Evolutionary conservation across 805 yeast species (phyloP), one percentile per base, ranked within the genome.

Genomic region (Danielia oregonensis): DNA sequence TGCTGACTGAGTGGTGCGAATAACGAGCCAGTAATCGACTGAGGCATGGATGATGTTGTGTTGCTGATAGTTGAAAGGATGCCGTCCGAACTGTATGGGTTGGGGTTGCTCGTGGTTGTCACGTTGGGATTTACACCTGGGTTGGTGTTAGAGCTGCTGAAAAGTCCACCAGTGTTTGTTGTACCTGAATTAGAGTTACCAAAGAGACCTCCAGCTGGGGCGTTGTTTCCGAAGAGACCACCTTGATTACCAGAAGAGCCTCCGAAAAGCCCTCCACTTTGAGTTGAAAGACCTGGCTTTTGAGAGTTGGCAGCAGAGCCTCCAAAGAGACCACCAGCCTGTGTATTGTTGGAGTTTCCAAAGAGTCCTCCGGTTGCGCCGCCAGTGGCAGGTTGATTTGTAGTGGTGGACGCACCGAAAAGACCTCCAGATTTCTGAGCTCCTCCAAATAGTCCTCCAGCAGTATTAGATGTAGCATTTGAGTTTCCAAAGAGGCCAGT

Each of bases 1-100:
- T 26, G 12, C 8, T 6, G 9, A 14, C 14, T 11, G 17, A 35
- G 48, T 6, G 43, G 40, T 13, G 52, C 40, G 26, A 57, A 57
- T 6, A 61, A 31, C 16, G 43, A 42, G 16, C 51, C 58, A 0
- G 68, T 63, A 11, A 63, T 54, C 11, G 68, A 60, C 26, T 47
- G 48, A 0, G 69, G 69, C 62, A 63, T 60, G 8, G 38, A 23
- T 19, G 36, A 36, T 12, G 42, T 41, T 4, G 51, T 40, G 10
- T 40, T 43, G 29, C 46, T 49, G 11, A 57, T 46, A 23, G 44
- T 40, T 5, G 52, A 29, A 10, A 63, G 45, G 8, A 56, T 52
- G 30, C 44, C 40, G 27, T 52, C 50, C 17, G 55, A 54, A 25
- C 54, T 57, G 42, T 63, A 63, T 2, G 68, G 65, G 34, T 62